A percentile compares a stretch with the other conserved stretches of the same genome.
Evolutionary conservation across 192 early-diverging fungal genomes (phyloP).

Genomic region (Spizellomyces sp.): DNA sequence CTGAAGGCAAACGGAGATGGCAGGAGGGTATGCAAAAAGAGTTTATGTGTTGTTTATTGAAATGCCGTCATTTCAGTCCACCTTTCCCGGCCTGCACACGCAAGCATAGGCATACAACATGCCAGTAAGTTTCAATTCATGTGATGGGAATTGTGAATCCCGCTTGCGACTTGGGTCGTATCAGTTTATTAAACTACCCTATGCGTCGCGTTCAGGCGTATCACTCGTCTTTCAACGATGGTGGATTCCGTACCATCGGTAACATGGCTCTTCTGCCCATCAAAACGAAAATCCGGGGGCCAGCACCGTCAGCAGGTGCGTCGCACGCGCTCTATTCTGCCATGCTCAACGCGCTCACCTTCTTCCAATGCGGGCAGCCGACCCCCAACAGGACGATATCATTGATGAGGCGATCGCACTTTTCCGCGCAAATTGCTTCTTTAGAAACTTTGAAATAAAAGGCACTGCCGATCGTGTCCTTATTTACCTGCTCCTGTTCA

Average conservation of each 20-base stretch:
- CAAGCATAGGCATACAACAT: too few relatives aligned
- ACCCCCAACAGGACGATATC: constrained; percentile 71
- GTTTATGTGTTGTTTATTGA: too few relatives aligned
- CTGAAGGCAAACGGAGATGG: too few relatives aligned
- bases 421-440: constrained; percentile 96
- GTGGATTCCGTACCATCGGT: constrained; percentile 64
- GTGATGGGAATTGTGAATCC: too few relatives aligned
- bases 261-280: constrained; percentile 89
- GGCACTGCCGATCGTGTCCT: constrained; percentile 89
- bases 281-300: constrained; percentile 84
- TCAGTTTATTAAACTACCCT: too few relatives aligned
- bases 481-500: constrained; percentile 93
- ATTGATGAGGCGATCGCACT: constrained; percentile 93
- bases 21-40: too few relatives aligned
- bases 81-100: too few relatives aligned
- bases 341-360: background rate
- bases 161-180: too few relatives aligned
- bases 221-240: constrained; percentile 82
- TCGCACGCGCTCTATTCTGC: background rate
- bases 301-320: constrained; percentile 71
- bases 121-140: too few relatives aligned
- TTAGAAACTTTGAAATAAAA: constrained; percentile 99
- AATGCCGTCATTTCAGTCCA: too few relatives aligned
- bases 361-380: constrained; percentile 9
- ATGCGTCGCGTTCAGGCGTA: constrained; percentile 61